Base-by-base conservation (phyloP, 1,284 basidiomycete species). In the Trichosporon inkin region DNA sequence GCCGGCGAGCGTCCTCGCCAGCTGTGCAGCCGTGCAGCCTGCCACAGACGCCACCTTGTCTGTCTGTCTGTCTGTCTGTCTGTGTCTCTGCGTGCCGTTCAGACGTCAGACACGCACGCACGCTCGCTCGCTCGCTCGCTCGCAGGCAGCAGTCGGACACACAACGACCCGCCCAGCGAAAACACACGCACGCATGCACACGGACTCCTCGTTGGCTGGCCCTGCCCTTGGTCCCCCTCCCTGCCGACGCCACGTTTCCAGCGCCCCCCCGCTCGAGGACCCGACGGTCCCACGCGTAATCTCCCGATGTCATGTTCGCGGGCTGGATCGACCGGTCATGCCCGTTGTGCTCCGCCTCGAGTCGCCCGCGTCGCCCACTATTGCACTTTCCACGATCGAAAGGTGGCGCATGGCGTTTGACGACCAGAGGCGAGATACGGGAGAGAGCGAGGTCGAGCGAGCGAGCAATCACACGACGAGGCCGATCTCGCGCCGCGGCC, bases 341-440 rank as follows among this genome's bases (percentile, higher is more conserved):
- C 5, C 44, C 14, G 13, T 16, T 16, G 24, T n/a, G 13, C 11
- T 11, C 13, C 44, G 44, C 28, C 28, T 32, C 28, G 28, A 32
- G 28, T 32, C 28, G 4, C 28, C 28, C 28, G 8, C 8, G 4
- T 32, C 44, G 22, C 44, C 44, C 44, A 49, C 22, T 28, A 49
- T 32, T 32, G 22, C 22, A 6, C 2, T 32, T 28, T 49, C 6
- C 22, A n/a, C 13, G 11, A 14, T 10, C 14, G 41, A 20, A 14
- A 24, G 22, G 44, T 28, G 44, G 44, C 44, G 22, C 11, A 16
- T 22, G 44, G 44, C 44, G 44, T 49, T 32, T 5, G 13, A 14
- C 44, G 44, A 32, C 24, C 44, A 49, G 44, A 49, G 44, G 44
- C 44, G 44, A 49, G 28, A 28, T 16, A 49, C 22, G 44, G 44